Evolutionary conservation across 805 yeast genomes (phyloP).

Genomic region (Sugiyamaella lignohabitans): DNA sequence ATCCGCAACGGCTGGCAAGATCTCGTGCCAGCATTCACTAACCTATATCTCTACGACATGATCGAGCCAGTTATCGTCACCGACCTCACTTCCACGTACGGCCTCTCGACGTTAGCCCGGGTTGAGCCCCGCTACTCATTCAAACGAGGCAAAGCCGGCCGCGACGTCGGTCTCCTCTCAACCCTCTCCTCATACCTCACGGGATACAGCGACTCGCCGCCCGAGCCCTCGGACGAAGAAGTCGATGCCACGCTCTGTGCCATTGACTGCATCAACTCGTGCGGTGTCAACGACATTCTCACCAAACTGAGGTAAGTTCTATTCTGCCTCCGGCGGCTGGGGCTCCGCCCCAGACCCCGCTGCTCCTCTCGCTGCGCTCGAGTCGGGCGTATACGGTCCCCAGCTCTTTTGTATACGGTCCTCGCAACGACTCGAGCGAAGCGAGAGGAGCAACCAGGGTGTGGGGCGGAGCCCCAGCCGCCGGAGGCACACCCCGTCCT

Average conservation of each 20-base stretch:
- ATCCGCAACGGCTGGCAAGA: slow-evolving; percentile 53
- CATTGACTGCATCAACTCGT: slow-evolving; percentile 71
- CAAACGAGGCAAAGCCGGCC: slow-evolving; percentile 52
- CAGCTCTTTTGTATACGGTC: too few species aligned
- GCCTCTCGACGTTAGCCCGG: slow-evolving; percentile 46
- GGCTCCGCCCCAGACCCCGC: too few species aligned
- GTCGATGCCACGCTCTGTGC: slow-evolving; percentile 80
- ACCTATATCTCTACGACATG: slow-evolving; percentile 65
- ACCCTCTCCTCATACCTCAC: slow-evolving; percentile 89
- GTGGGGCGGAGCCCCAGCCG: too few species aligned
- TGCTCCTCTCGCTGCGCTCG: too few species aligned
- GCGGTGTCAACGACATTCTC: slow-evolving; percentile 51
- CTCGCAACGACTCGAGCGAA: too few species aligned
- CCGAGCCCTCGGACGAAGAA: slow-evolving; percentile 91
- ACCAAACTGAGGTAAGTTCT: slow-evolving; percentile 37
- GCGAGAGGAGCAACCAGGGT: too few species aligned
- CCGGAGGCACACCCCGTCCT: too few species aligned
- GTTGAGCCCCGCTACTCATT: slow-evolving; percentile 64
- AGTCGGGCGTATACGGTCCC: too few species aligned
- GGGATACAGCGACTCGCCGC: slow-evolving; percentile 76
- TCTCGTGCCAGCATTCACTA: slow-evolving; percentile 52
- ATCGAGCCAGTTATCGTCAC: slow-evolving; percentile 31
- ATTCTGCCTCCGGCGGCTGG: too few species aligned
- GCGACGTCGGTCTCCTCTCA: slow-evolving; percentile 73
- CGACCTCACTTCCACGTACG: slow-evolving; percentile 48